phyloP scores from a whole-genome alignment of 768 basidiomycete species.

The Pleurotus tuber-regium region DNA sequence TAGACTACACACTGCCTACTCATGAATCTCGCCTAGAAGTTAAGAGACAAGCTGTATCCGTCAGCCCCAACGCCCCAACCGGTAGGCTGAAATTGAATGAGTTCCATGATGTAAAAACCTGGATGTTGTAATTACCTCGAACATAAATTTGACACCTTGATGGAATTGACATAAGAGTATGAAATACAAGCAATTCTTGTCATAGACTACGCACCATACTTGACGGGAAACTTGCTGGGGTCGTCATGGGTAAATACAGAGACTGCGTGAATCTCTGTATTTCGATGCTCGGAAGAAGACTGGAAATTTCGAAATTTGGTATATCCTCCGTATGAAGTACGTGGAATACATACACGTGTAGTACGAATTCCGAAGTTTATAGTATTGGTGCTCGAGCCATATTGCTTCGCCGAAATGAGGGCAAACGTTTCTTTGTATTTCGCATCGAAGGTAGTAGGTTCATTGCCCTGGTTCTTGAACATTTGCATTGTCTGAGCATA shows the following conservation, averaged over 20 bases:
- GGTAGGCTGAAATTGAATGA: too few relatives aligned
- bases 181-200: too few relatives aligned
- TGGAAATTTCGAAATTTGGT: too few relatives aligned
- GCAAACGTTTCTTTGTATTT: background rate
- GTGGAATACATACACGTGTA: background rate
- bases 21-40: too few relatives aligned
- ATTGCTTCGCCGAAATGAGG: background rate
- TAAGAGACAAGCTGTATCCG: too few relatives aligned
- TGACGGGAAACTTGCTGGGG: conserved; percentile 7
- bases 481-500: background rate
- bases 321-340: background rate
- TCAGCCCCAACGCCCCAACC: too few relatives aligned
- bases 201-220: too few relatives aligned
- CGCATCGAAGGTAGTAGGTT: background rate
- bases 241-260: background rate
- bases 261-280: background rate
- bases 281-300: background rate
- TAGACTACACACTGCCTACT: too few relatives aligned
- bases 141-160: too few relatives aligned
- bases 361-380: background rate
- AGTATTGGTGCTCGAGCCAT: background rate
- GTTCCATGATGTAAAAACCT: too few relatives aligned
- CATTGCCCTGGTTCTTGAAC: background rate
- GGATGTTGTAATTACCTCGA: too few relatives aligned
- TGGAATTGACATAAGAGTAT: too few relatives aligned